Evolutionary conservation across 352 stramenopile species (phyloP), one percentile per base, ranked within the genome.

Genomic region (Phytophthora agathidicida): DNA sequence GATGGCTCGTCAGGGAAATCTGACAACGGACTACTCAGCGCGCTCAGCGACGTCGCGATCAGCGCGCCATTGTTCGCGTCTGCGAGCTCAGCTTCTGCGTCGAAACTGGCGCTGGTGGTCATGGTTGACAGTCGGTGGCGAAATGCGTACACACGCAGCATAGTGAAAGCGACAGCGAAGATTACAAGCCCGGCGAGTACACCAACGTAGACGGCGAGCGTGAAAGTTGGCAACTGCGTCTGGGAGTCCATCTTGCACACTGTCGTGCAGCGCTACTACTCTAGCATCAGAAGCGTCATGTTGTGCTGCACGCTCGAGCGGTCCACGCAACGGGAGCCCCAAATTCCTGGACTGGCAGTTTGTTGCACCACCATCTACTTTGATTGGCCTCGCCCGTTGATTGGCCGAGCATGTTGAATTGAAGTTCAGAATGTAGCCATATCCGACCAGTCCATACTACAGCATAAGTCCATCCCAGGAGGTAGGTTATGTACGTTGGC

Each of bases 31-130:
- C 61, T 70, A 10, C 41, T 43, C 41, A 70, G n/a, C 10, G 27
- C 42, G 30, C 54, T 70, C 27, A 70, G 42, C 28, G 61, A 66
- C 14, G 61, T 70, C 2, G 61, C 61, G 10, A 70, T 70, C 14
- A 70, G 27, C 13, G 54, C 54, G 3, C 11, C 31, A 28, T 31
- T 55, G 32, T 48, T 58, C 19, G 24, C 8, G 16, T 52, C 45
- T 35, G 43, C 17, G 8, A 31, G 14, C 17, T 63, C 51, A 13
- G 41, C 38, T 9, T 62, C 17, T 9, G 41, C 52, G 30, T 60
- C 54, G 33, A 32, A 61, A 19, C 47, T 65, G 1, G 55, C 41
- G 6, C 41, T 42, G n/a, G 33, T 57, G 5, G 47, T 56, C 11
- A 35, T 27, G 5, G 54, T 65, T 20, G 61, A 70, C 16, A 70